Percentiles rank a stretch among this genome's conserved stretches.
phyloP scores from a whole-genome alignment of 2,329 filamentous ascomycete genomes.

The Fusarium odoratissimum region DNA sequence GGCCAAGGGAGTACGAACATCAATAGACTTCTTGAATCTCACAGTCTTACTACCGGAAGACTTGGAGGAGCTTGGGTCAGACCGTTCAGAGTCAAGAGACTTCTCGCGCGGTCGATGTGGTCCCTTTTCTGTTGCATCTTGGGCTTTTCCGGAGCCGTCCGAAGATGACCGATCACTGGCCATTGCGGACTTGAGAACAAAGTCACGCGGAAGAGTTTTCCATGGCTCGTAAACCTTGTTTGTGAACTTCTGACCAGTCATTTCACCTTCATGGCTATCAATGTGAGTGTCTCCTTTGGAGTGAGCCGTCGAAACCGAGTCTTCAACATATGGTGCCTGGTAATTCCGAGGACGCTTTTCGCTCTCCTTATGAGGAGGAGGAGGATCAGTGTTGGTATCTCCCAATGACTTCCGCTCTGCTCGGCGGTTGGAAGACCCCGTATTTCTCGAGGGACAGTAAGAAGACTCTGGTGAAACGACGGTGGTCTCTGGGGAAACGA shows the following conservation, averaged over 20 bases:
- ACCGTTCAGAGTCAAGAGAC: constrained; percentile 33
- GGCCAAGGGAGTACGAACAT: constrained; percentile 29
- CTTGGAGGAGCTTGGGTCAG: constrained; percentile 37
- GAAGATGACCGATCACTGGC: constrained; percentile 14
- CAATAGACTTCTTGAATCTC: constrained; percentile 40
- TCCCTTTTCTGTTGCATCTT: not conserved
- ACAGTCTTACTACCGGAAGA: constrained; percentile 44
- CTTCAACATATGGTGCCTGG: constrained; percentile 46
- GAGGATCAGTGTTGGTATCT: constrained; percentile 33
- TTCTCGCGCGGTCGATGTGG: constrained; percentile 13
- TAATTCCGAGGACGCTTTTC: constrained; percentile 25
- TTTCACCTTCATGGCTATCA: not conserved
- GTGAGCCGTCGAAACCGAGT: constrained; percentile 26
- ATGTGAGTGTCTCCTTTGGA: constrained; percentile 1
- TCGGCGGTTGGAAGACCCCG: constrained; percentile 46
- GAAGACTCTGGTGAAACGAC: constrained; percentile 14
- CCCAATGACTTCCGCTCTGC: constrained; percentile 41
- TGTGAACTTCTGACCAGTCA: not conserved
- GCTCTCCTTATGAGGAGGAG: not conserved
- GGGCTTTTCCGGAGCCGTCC: not conserved
- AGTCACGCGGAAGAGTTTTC: not conserved
- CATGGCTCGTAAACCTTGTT: not conserved
- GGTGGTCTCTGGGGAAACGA: not conserved
- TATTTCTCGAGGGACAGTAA: constrained; percentile 36
- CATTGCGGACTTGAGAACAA: constrained; percentile 4